Percentiles rank a stretch among this genome's conserved stretches.
Evolutionary conservation across 164 flowering plant species (phyloP).

Genomic region (Vitis cinerea): DNA sequence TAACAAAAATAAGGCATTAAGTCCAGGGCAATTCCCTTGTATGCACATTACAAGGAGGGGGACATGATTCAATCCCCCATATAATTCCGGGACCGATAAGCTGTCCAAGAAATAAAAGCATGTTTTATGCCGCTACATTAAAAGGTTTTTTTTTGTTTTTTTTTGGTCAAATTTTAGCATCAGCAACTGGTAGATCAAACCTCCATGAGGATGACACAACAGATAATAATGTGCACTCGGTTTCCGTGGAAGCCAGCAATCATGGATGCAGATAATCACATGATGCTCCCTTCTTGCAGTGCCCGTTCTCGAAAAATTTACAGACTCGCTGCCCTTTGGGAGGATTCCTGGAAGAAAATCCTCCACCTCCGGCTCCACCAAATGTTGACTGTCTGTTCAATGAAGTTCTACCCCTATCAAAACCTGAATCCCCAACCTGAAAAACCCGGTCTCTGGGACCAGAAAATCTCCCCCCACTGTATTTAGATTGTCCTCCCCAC

Average conservation of each 20-base stretch:
- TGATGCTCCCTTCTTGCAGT: constrained; percentile 53
- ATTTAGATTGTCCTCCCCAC: constrained; percentile 31
- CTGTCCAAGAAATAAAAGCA: not conserved
- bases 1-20: no score
- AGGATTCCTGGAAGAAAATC: constrained; percentile 30
- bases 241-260: constrained; percentile 7
- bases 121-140: not conserved
- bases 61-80: not conserved
- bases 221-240: constrained; percentile 14
- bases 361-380: constrained; percentile 36
- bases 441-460: constrained; percentile 35
- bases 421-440: constrained; percentile 28
- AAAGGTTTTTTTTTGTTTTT: no score
- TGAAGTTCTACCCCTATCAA: constrained; percentile 29
- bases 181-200: not conserved
- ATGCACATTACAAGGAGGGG: not conserved
- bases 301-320: constrained; percentile 56
- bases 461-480: constrained; percentile 28
- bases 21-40: no score
- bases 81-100: not conserved
- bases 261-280: constrained; percentile 46
- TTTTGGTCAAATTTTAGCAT: constrained; percentile 10
- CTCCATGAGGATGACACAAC: constrained; percentile 10
- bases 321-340: constrained; percentile 61
- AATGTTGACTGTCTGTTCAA: constrained; percentile 39